Evolutionary conservation across 495 filamentous ascomycete genomes (phyloP).

Genomic region (Podospora pseudoanserina): DNA sequence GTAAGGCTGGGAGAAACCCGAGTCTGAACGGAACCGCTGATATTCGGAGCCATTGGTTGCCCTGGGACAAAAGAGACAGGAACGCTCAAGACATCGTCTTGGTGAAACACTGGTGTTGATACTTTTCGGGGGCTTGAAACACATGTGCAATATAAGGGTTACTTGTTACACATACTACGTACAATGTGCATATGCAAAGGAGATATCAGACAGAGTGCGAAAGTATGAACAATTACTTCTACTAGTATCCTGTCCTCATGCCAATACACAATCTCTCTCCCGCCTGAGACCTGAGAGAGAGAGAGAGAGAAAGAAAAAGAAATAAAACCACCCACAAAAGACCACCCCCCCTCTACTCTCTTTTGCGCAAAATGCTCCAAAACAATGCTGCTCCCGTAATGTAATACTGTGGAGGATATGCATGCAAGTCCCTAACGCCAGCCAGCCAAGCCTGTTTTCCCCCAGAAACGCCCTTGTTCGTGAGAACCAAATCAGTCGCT

Average conservation of each 20-base stretch:
- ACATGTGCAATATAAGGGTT: not conserved
- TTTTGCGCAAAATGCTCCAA: not conserved
- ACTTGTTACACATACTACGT: not conserved
- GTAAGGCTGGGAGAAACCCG: not conserved
- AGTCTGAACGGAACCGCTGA: not conserved
- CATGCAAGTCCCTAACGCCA: not conserved
- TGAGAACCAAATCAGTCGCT: not conserved
- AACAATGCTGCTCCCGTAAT: not conserved
- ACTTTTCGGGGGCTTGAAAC: not conserved
- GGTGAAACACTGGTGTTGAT: not conserved
- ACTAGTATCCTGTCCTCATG: not conserved
- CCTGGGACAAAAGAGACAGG: not conserved
- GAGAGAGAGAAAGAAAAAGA: not conserved
- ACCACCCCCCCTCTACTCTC: not conserved
- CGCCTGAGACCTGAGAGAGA: not conserved
- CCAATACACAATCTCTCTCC: not conserved
- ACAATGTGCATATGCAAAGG: too few species aligned
- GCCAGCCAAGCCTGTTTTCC: not conserved
- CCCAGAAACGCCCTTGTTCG: not conserved
- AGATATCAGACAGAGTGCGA: not conserved
- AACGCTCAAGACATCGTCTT: not conserved
- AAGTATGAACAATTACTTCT: not conserved
- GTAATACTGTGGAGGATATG: conserved; percentile 2
- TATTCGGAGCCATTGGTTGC: not conserved
- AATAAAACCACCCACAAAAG: not conserved